Evolutionary conservation across 345 rosid species (phyloP), one percentile per base, ranked within the genome.

Genomic region (Eucalyptus cloeziana): DNA sequence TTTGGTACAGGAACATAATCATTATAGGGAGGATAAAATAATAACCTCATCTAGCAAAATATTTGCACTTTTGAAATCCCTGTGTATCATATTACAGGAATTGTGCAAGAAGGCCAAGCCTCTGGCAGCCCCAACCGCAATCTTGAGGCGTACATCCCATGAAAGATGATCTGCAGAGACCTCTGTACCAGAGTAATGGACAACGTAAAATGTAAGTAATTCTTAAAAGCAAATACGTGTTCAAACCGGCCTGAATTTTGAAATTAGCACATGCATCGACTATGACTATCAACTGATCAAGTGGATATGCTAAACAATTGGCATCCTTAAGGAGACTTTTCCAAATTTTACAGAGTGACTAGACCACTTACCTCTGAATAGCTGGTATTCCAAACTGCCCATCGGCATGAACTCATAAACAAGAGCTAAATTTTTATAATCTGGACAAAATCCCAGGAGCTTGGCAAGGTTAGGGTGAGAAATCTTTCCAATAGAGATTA

Each of bases 141-240:
- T 22, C 60, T 56, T 56, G 60, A 56, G 60, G 60, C 27, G 60
- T 56, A 22, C 27, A 22, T 22, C 60, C 60, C 60, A 56, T 56
- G 60, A 43, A 43, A 43, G 44, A 43, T 43, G 44, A 43, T 43
- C 44, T 43, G 44, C 2, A 7, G 49, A 47, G 13, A 1, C 49
- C 13, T 47, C 60, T 54, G 60, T 54, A 54, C 60, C 27, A 22
- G 12, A 54, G 60, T 54, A 54, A 54, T 0, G 27, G 27, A 54
- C 27, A 21, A 25, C 5, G 19, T 54, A 54, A 22, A 54, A 54
- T 0, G 3, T 4, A 54, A 54, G 60, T 54, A 0, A 54, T 54
- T 2, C 27, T 54, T 54, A 0, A 22, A 54, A 0, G 60, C 60
- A 8, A 54, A 2, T 19, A 0, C 27, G 0, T 22, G 62, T 56